Percentiles rank a stretch among this genome's conserved stretches.
Evolutionary conservation across 2,329 filamentous ascomycete genomes (phyloP).

Genomic region (Cordyceps fumosorosea): DNA sequence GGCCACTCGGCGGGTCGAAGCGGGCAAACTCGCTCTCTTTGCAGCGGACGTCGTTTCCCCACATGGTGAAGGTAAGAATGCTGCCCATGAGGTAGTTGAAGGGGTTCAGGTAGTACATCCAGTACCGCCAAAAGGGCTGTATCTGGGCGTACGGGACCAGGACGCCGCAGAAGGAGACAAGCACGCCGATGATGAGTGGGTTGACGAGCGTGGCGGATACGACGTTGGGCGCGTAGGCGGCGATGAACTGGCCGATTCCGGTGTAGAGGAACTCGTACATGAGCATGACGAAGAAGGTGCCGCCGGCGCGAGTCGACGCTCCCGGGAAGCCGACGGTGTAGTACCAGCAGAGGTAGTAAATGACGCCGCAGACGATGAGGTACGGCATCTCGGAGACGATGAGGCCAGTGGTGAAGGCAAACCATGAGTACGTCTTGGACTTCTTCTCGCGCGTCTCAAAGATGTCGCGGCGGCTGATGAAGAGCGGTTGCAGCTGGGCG

Average conservation of each 20-base stretch:
- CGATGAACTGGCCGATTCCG: conserved; percentile 56
- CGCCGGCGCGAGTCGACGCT: conserved; percentile 40
- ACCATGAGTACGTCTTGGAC: conserved; percentile 55
- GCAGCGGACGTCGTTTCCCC: conserved; percentile 41
- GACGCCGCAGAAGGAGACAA: conserved; percentile 69
- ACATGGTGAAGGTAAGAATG: conserved; percentile 47
- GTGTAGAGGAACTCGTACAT: conserved; percentile 56
- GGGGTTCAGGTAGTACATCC: conserved; percentile 57
- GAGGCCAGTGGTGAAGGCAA: conserved; percentile 49
- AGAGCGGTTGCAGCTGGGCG: conserved; percentile 53
- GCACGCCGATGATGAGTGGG: conserved; percentile 47
- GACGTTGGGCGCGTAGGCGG: conserved; percentile 55
- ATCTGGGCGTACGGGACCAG: conserved; percentile 60
- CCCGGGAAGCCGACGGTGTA: conserved; percentile 47
- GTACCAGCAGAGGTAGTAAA: conserved; percentile 52
- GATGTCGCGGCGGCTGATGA: conserved; percentile 49
- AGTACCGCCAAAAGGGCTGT: conserved; percentile 60
- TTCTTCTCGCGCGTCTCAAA: conserved; percentile 55
- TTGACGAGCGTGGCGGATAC: conserved; percentile 54
- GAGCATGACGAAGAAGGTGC: conserved; percentile 47
- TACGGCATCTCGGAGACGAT: conserved; percentile 43
- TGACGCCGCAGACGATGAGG: conserved; percentile 34
- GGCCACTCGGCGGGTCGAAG: conserved; percentile 43
- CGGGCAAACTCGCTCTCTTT: conserved; percentile 40
- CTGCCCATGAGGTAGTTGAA: conserved; percentile 56